Evolutionary conservation across 2,329 filamentous ascomycete genomes (phyloP).

Genomic region (Apiospora sp.): DNA sequence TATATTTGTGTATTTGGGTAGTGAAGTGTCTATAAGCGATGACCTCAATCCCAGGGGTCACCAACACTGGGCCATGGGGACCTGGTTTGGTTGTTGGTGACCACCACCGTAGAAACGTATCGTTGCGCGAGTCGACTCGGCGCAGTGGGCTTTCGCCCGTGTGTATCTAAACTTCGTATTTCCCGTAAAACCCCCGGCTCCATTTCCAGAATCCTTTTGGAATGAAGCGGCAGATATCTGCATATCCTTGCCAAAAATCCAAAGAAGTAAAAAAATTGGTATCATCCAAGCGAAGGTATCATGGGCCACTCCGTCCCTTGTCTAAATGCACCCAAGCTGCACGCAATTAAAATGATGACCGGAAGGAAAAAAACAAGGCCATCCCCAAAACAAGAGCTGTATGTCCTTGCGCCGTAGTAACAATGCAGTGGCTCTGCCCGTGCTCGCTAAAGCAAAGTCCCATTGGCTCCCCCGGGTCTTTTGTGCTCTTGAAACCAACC

Average conservation of each 20-base stretch:
- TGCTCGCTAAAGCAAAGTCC: slow-evolving; percentile 21
- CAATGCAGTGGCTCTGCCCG: slow-evolving; percentile 22
- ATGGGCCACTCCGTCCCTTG: slow-evolving; percentile 35
- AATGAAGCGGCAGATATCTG: slow-evolving; percentile 32
- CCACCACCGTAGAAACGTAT: slow-evolving; percentile 42
- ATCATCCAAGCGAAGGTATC: slow-evolving; percentile 46
- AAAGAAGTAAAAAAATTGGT: slow-evolving; percentile 35
- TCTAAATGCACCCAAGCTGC: slow-evolving; percentile 29
- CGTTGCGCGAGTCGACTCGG: slow-evolving; percentile 31
- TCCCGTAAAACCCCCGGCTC: slow-evolving; percentile 34
- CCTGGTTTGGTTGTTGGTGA: slow-evolving; percentile 27
- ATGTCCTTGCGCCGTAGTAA: slow-evolving; percentile 11
- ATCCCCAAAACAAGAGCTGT: slow-evolving; percentile 9
- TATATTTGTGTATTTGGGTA: slow-evolving; percentile 40
- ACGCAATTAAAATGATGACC: slow-evolving; percentile 30
- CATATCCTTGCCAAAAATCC: slow-evolving; percentile 29
- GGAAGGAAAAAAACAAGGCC: slow-evolving; percentile 33
- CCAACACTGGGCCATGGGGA: slow-evolving; percentile 20
- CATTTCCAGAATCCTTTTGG: slow-evolving; percentile 33
- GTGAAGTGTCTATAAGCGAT: slow-evolving; percentile 36
- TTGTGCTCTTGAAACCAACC: slow-evolving; percentile 36
- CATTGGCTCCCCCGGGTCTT: slow-evolving; percentile 10
- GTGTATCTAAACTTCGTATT: slow-evolving; percentile 37
- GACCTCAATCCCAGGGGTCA: slow-evolving; percentile 35
- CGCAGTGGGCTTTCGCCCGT: slow-evolving; percentile 35